Percentiles rank a stretch among this genome's conserved stretches.
These are phyloP conservation scores for Pythium myriotylum DNA, from an alignment of 352 stramenopile species.

Conservation along the genomic window DNA sequence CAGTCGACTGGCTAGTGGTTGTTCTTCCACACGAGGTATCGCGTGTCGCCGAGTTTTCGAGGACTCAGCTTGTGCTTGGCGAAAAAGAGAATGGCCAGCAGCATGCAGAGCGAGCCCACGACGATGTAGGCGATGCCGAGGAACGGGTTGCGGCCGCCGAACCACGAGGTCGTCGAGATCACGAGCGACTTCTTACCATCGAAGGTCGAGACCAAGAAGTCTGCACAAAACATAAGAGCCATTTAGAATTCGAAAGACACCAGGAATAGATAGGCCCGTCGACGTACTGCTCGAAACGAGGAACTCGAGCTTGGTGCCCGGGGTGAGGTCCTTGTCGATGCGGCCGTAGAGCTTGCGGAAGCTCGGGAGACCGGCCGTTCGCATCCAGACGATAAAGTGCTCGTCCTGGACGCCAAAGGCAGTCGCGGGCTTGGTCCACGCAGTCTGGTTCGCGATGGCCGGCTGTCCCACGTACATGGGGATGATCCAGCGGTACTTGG, in stretches of 20 bases:
- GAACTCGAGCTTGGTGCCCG: constrained; percentile 92
- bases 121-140: constrained; percentile 96
- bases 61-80: constrained; percentile 95
- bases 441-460: constrained; percentile 73
- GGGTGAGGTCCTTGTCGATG: constrained; percentile 92
- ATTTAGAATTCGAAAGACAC: neutral
- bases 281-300: constrained; percentile 89
- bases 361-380: constrained; percentile 94
- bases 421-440: constrained; percentile 64
- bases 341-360: constrained; percentile 99
- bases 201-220: constrained; percentile 96
- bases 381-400: constrained; percentile 99
- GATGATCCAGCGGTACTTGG: constrained; percentile 80
- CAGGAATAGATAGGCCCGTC: constrained; percentile 12
- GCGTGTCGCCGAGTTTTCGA: constrained; percentile 93
- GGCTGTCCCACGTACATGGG: constrained; percentile 61
- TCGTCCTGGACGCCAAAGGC: constrained; percentile 96
- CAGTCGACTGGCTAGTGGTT: constrained; percentile 73
- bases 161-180: constrained; percentile 95
- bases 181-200: constrained; percentile 96
- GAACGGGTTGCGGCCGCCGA: constrained; percentile 97
- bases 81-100: constrained; percentile 94
- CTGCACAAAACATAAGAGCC: constrained; percentile 35
- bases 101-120: constrained; percentile 94
- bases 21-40: constrained; percentile 97